phyloP scores from a whole-genome alignment of 1,284 basidiomycete species.

The Fomitiporia mediterranea region DNA sequence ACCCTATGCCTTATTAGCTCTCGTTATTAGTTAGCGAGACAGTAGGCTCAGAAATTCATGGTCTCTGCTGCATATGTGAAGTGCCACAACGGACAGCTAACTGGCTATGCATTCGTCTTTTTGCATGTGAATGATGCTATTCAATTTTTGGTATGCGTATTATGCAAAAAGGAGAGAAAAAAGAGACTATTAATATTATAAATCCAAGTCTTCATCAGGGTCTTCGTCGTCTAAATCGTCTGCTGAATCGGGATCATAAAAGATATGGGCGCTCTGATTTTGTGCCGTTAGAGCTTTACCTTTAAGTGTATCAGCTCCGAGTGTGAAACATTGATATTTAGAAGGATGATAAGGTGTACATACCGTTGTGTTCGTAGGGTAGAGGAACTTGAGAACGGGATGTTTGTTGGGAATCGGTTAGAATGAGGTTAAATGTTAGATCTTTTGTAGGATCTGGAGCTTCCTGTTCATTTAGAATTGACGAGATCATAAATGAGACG shows the following conservation, averaged over 20 bases:
- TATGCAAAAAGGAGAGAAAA: background rate
- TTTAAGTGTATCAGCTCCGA: constrained; percentile 12
- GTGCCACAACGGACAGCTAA: too few relatives aligned
- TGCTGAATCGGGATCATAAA: constrained; percentile 82
- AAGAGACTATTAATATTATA: constrained; percentile 36
- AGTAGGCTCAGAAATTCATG: constrained; percentile 3
- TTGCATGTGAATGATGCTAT: background rate
- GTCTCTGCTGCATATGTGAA: background rate
- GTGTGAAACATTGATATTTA: background rate
- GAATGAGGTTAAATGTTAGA: constrained; percentile 78
- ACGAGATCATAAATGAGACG: background rate
- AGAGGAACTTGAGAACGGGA: constrained; percentile 77
- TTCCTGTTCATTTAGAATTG: constrained; percentile 27
- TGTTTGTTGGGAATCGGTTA: constrained; percentile 81
- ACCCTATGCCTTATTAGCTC: background rate
- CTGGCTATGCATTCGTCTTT: too few relatives aligned
- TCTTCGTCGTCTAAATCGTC: constrained; percentile 89
- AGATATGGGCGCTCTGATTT: constrained; percentile 36
- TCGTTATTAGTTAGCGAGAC: background rate
- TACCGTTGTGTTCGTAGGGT: constrained; percentile 83
- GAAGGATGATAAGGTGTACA: constrained; percentile 19
- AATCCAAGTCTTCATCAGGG: constrained; percentile 84
- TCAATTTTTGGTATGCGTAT: background rate
- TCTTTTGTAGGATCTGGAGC: constrained; percentile 56
- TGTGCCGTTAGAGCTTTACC: background rate